Percentiles rank a stretch among this genome's conserved stretches.
These are phyloP conservation scores for Mycena olivaceomarginata DNA, from an alignment of 768 basidiomycete genomes.

Conservation along the genomic window DNA sequence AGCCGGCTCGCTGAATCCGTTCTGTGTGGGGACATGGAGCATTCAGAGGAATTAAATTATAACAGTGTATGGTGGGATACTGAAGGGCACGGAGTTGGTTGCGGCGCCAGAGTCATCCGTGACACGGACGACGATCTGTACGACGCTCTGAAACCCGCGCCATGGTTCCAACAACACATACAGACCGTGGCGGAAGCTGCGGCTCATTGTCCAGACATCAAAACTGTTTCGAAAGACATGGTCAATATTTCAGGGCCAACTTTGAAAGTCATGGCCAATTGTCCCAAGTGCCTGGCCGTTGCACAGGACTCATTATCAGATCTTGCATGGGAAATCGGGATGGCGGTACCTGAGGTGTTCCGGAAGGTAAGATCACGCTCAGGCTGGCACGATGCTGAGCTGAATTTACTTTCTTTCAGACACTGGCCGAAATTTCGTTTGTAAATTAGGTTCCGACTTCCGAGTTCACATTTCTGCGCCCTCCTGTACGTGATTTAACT, in stretches of 20 bases:
- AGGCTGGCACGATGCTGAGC: too few species aligned
- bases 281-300: background rate
- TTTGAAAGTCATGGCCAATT: background rate
- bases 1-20: background rate
- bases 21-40: too few species aligned
- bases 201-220: background rate
- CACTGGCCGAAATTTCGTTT: too few species aligned
- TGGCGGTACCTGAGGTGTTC: too few species aligned
- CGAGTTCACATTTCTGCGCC: too few species aligned
- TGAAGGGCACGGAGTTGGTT: background rate
- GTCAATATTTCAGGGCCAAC: background rate
- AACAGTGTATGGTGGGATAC: background rate
- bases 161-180: constrained; percentile 23
- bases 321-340: too few species aligned
- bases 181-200: background rate
- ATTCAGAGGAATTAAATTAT: background rate
- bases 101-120: background rate
- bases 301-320: too few species aligned
- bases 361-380: too few species aligned
- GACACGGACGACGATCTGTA: background rate
- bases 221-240: background rate
- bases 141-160: background rate
- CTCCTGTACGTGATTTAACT: too few species aligned
- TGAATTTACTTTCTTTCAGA: too few species aligned
- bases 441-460: too few species aligned